Base-by-base conservation (phyloP, 331 rosid species). In the Ulmus americana region DNA sequence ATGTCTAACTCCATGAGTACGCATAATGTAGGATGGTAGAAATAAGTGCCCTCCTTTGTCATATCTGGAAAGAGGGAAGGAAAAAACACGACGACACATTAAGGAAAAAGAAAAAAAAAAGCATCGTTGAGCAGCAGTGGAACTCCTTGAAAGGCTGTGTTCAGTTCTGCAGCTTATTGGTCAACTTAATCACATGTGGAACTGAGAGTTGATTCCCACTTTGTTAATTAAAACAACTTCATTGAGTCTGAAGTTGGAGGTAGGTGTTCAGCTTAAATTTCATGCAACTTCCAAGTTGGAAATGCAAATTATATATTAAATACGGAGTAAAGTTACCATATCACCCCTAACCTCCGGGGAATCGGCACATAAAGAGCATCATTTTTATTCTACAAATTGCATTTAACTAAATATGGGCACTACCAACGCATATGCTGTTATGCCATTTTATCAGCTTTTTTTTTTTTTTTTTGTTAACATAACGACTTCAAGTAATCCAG, bases 31-130 rank as follows among this genome's bases (percentile, higher is more conserved):
- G 55, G 95, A 94, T 59, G 97, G 98, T 53, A 94, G 77, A 76
- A 79, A 87, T 56, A 94, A 77, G 88, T 94, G 81, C 48, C 95
- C 98, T 53, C 98, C 98, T 81, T 73, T 86, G 66, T 94, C 98
- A 85, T 85, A 94, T 61, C 98, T 94, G 82, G 45, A 52, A 52
- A 71, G 61, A 74, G 70, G 45, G 73, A 47, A 55, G 28, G 65
- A 72, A 43, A 61, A 10, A 75, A 49, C 8, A 47, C 8, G 40
- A 58, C 45, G 18, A 22, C 58, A 15, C 16, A 53, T 28, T 2
- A 28, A 28, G 35, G 35, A 3, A 28, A 28, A 28, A 28, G 2
- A 28, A 22, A 67, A 1, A 16, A 43, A 12, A 18, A 46, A 45
- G 39, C 6, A n/a, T 15, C 2, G 58, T 13, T 7, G 13, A 49